Evolutionary conservation across 2,329 filamentous ascomycete species (phyloP).

Genomic region (Trichoderma sp.): DNA sequence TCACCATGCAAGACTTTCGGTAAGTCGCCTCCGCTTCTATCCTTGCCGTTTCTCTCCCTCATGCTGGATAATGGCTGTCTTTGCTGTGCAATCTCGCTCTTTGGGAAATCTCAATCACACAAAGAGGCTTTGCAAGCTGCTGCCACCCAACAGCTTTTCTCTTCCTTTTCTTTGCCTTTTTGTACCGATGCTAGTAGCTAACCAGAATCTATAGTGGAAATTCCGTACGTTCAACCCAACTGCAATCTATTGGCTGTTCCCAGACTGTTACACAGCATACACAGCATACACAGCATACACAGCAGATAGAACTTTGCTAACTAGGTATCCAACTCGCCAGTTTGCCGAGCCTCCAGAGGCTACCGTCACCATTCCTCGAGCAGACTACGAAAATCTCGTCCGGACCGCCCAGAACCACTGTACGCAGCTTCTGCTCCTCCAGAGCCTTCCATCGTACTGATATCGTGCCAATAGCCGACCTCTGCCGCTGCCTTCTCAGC

Average conservation of each 20-base stretch:
- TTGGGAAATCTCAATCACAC: neutral
- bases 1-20: neutral
- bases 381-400: slow-evolving; percentile 5
- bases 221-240: neutral
- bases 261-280: neutral
- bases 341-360: neutral
- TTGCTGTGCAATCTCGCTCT: neutral
- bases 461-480: neutral
- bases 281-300: too few species aligned
- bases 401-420: slow-evolving; percentile 1
- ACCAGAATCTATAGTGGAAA: neutral
- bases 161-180: neutral
- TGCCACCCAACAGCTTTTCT: neutral
- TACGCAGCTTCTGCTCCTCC: neutral
- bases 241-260: neutral
- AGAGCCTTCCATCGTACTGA: neutral
- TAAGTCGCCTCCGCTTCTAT: neutral
- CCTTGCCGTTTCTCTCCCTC: neutral
- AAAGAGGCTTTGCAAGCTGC: neutral
- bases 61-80: neutral
- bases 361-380: neutral
- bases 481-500: slow-evolving; percentile 11
- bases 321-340: neutral
- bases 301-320: too few species aligned
- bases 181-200: neutral